phyloP scores from a whole-genome alignment of 108 stramenopile genomes.

The Cyclotella distinguenda region DNA sequence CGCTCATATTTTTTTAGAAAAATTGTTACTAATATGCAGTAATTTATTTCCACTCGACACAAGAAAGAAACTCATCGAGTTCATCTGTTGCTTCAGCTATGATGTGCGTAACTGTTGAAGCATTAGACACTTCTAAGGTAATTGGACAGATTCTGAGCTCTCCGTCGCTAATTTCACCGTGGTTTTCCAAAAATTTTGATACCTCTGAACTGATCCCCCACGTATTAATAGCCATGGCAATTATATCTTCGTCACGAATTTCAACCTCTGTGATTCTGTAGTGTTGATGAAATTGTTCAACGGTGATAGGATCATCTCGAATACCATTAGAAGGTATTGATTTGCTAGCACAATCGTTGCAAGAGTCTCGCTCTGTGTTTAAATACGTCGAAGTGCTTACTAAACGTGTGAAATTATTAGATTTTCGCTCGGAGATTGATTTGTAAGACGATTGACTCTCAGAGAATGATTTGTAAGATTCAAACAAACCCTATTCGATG shows the following conservation, averaged over 20 bases:
- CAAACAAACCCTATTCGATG: neutral
- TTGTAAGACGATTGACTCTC: neutral
- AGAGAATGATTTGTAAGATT: neutral
- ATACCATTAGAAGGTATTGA: neutral
- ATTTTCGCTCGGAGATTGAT: too few species aligned
- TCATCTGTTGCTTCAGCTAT: neutral
- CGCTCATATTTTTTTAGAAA: neutral
- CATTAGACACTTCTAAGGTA: neutral
- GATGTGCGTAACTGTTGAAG: neutral
- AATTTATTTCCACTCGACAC: slow-evolving; percentile 2
- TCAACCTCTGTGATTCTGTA: neutral
- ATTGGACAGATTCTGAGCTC: neutral
- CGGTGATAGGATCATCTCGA: neutral
- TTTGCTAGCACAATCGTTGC: neutral
- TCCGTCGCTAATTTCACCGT: neutral
- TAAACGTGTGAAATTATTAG: neutral
- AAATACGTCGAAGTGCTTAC: neutral
- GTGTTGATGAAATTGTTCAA: neutral
- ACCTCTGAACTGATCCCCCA: neutral
- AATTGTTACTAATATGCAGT: too few species aligned
- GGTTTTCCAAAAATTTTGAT: neutral
- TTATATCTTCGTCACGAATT: neutral
- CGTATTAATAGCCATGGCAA: neutral
- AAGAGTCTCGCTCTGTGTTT: neutral
- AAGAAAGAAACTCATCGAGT: neutral